Base-by-base conservation (phyloP, 2,329 filamentous ascomycete species). In the Aspergillus fumigatus region DNA sequence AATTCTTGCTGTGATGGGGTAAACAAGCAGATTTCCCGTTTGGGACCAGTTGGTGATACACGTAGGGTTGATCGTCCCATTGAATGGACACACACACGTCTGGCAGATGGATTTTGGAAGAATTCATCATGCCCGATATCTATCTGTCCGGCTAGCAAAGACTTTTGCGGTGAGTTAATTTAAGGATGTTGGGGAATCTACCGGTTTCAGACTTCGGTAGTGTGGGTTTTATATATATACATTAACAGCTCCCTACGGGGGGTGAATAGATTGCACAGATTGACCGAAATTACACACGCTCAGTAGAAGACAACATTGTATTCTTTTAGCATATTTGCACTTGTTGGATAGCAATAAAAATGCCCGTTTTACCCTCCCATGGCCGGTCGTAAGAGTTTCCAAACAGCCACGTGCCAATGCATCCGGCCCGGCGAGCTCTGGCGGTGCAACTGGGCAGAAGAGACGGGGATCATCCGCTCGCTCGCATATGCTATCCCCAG, bases 361-460 rank as follows among this genome's bases (percentile, higher is more conserved):
- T 43, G 41, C 41, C 41, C n/a, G 41, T 43, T 3, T n/a, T 43
- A 9, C 41, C 41, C 3, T 43, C 41, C 82, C 3, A 85, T 85
- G 82, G 77, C 78, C 0, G 81, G 81, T 2, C 75, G 80, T 2
- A 70, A 72, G 52, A 83, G 83, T 66, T 83, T 78, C 65, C 81
- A 84, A 61, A 75, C 77, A 1, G 80, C 76, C 11, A 80, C 78
- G 1, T 85, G 82, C 62, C 82, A 84, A 63, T 85, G 82, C 67
- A 78, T 85, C 27, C 76, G 82, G 0, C 78, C 81, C 0, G 80
- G 80, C 1, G 82, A 85, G 65, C 64, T 84, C 0, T 85, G 82
- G 82, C 82, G 85, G 62, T 78, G 80, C 59, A 84, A 82, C 57
- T 85, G 82, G 82, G 76, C 85, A 1, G 82, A 85, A 56, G 82